These are phyloP conservation scores for Cubamyces sp. DNA, from an alignment of 768 basidiomycete species.

Conservation along the genomic window DNA sequence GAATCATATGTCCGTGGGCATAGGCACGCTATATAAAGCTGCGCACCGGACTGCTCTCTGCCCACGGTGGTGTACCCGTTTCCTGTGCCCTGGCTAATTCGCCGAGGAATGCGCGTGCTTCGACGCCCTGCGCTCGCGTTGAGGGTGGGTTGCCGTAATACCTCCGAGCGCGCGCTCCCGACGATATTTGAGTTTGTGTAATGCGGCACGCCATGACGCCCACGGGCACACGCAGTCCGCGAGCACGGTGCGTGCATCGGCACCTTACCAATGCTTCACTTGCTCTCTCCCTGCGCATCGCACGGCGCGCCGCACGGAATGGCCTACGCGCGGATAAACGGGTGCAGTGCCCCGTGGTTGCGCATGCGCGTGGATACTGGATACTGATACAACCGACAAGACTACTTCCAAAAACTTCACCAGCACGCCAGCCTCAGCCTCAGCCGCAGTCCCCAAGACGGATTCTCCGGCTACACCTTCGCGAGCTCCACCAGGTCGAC, in stretches of 20 bases:
- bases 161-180: slow-evolving; percentile 21
- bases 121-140: background rate
- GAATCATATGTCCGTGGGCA: slow-evolving; percentile 13
- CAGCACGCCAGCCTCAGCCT: too few species aligned
- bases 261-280: too few species aligned
- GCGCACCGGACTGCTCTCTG: background rate
- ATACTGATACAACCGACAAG: slow-evolving; percentile 7
- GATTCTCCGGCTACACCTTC: slow-evolving; percentile 15
- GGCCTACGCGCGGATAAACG: slow-evolving; percentile 7
- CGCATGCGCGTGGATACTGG: background rate
- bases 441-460: background rate
- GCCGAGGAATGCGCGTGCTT: slow-evolving; percentile 24
- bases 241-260: background rate
- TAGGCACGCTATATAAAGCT: slow-evolving; percentile 2
- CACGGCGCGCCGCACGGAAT: background rate
- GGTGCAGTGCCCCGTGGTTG: background rate
- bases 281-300: background rate
- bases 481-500: slow-evolving; percentile 56
- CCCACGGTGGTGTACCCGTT: slow-evolving; percentile 2
- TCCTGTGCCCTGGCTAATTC: slow-evolving; percentile 7
- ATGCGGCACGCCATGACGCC: background rate
- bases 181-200: slow-evolving; percentile 11
- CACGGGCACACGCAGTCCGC: background rate
- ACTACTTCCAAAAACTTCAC: background rate
- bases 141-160: slow-evolving; percentile 24